Base-by-base conservation (phyloP, 805 yeast genomes). In the Starmera caribaea region DNA sequence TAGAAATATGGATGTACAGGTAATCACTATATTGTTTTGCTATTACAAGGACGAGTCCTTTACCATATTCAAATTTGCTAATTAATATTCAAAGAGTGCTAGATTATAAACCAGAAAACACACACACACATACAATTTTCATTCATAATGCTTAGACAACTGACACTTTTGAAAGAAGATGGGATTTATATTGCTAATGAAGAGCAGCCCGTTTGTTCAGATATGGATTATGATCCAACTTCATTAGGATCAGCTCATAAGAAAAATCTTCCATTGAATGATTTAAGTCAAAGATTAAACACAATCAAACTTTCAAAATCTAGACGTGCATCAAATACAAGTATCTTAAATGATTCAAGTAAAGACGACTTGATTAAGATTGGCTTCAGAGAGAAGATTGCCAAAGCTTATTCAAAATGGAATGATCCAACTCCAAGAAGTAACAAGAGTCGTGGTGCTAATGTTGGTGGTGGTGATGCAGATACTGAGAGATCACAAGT, bases 251-350 rank as follows among this genome's bases (percentile, higher is more conserved):
- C 30, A 10, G 12, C 16, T 10, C 10, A 15, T 32, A 16, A 32
- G 16, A 8, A 8, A 15, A 16, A 34, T n/a, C 30, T 28, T 16
- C 32, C 32, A 16, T 9, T 26, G 29, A 49, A 46, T n/a, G 38
- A 40, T 24, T 16, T 35, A 6, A 44, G 48, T 8, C 36, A 46
- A 10, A 43, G 47, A 40, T 40, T 38, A 30, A 29, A 45, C n/a
- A 51, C 51, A 8, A 48, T 37, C 30, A 38, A 35, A 16, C 46
- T 38, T 26, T 41, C 52, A 4, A 35, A 39, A 32, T 39, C 32
- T 26, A 28, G 44, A 2, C 41, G 43, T 16, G 31, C 36, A 7
- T 30, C 46, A 8, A 38, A 27, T 24, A 36, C 15, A 13, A 14
- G 32, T 15, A 15, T 11, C 15, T 31, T 16, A 17, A 31, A 13